Evolutionary conservation across 257 asterid genomes (phyloP).

Genomic region (Solanum commersonii): DNA sequence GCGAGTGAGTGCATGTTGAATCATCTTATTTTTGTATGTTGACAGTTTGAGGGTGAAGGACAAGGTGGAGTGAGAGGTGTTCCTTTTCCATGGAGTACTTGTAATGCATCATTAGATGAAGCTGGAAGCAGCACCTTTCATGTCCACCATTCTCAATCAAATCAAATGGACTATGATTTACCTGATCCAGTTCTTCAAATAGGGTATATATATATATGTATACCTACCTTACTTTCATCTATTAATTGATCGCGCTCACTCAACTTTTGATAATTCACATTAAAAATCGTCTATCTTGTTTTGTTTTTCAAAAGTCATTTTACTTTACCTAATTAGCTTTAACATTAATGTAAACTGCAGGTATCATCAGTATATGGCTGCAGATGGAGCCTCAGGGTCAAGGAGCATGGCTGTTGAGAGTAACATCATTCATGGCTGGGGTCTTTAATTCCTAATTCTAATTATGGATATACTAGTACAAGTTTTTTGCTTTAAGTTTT

Average conservation of each 20-base stretch:
- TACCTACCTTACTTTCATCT: neutral
- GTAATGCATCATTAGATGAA: slow-evolving; percentile 14
- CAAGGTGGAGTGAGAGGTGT: slow-evolving; percentile 22
- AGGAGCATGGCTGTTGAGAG: slow-evolving; percentile 52
- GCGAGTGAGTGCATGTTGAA: neutral
- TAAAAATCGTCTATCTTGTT: neutral
- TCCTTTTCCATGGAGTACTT: slow-evolving; percentile 40
- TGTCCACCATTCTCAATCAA: slow-evolving; percentile 29
- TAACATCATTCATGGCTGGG: slow-evolving; percentile 59
- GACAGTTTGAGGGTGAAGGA: slow-evolving; percentile 64
- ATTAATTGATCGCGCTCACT: neutral
- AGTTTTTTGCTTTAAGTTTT: neutral
- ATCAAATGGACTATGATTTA: slow-evolving; percentile 37
- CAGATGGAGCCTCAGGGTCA: slow-evolving; percentile 50
- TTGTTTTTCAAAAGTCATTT: neutral
- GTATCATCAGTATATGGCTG: slow-evolving; percentile 53
- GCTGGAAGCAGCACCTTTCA: slow-evolving; percentile 26
- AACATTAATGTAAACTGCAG: slow-evolving; percentile 8
- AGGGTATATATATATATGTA: slow-evolving; percentile 30
- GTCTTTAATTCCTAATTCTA: slow-evolving; percentile 23
- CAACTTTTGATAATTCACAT: neutral
- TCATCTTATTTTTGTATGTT: neutral
- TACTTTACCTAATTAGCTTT: neutral
- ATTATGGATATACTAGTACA: neutral
- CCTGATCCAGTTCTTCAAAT: slow-evolving; percentile 54